Evolutionary conservation across 1,284 basidiomycete genomes (phyloP).

Genomic region (Uromyces viciae-fabae): DNA sequence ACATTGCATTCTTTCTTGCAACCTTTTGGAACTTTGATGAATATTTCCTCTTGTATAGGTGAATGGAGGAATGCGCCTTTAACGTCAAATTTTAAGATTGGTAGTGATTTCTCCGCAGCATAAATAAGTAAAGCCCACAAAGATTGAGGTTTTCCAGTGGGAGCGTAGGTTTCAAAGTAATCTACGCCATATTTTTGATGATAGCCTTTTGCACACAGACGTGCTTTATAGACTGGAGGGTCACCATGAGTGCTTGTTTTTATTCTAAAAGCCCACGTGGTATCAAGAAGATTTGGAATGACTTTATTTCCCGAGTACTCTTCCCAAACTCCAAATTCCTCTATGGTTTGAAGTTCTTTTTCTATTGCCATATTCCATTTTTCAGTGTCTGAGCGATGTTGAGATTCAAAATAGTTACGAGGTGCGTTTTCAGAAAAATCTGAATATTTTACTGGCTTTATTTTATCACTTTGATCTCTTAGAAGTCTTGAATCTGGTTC

Average conservation of each 20-base stretch:
- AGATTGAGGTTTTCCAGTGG: constrained; percentile 55
- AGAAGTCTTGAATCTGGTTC: no score
- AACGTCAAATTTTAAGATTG: constrained; percentile 58
- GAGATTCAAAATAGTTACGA: no score
- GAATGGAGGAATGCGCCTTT: constrained; percentile 58
- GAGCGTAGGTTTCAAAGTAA: constrained; percentile 58
- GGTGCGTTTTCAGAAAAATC: no score
- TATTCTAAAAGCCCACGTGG: constrained; percentile 56
- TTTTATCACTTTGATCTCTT: no score
- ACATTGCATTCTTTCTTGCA: neutral
- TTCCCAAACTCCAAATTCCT: neutral
- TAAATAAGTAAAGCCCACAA: constrained; percentile 56
- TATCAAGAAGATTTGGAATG: constrained; percentile 51
- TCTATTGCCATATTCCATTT: neutral
- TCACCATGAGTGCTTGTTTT: constrained; percentile 56
- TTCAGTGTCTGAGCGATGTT: no score
- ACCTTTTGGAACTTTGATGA: constrained; percentile 54
- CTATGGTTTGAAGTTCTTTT: neutral
- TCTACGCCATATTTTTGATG: constrained; percentile 57
- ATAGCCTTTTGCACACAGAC: constrained; percentile 58
- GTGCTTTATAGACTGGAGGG: constrained; percentile 55
- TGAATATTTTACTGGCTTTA: no score
- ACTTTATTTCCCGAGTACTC: neutral
- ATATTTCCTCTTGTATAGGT: constrained; percentile 56
- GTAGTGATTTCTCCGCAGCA: constrained; percentile 53